A percentile compares a stretch with the other conserved stretches of the same genome.
These are phyloP conservation scores for Sugiyamaella japonica DNA, from an alignment of 1,139 yeast species.

Conservation along the genomic window DNA sequence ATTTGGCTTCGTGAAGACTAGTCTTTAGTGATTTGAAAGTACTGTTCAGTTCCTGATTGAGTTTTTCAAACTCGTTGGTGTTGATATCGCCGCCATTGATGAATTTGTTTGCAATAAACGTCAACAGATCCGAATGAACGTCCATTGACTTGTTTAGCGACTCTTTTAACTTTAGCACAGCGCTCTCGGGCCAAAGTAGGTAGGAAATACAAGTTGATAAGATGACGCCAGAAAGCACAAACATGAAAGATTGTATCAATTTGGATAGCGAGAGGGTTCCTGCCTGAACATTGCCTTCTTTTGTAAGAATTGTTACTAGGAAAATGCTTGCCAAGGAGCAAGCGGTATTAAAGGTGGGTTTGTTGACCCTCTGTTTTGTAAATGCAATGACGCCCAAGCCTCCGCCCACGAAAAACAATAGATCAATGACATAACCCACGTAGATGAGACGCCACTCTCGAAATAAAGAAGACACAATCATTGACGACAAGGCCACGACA, in stretches of 20 bases:
- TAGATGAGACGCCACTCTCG: conserved; percentile 51
- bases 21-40: conserved; percentile 46
- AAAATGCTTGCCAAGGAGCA: conserved; percentile 76
- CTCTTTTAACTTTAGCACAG: conserved; percentile 49
- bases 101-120: conserved; percentile 54
- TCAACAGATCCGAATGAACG: conserved; percentile 53
- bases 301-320: conserved; percentile 68
- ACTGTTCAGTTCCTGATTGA: conserved; percentile 45
- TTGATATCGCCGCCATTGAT: conserved; percentile 52
- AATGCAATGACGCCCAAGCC: conserved; percentile 68
- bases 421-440: conserved; percentile 56
- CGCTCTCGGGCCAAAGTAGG: conserved; percentile 63
- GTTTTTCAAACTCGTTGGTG: conserved; percentile 43
- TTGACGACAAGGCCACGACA: conserved; percentile 54
- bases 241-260: conserved; percentile 55
- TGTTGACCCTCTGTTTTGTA: conserved; percentile 65
- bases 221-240: conserved; percentile 63
- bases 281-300: conserved; percentile 70
- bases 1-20: conserved; percentile 61
- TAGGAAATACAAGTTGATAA: conserved; percentile 62
- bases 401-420: conserved; percentile 51
- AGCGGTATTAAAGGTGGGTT: conserved; percentile 76
- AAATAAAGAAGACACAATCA: conserved; percentile 53
- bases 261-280: conserved; percentile 60
- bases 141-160: conserved; percentile 56